A percentile compares a stretch with the other conserved stretches of the same genome.
These are phyloP conservation scores for Oxyria digyna DNA, from an alignment of 148 eudicot species.

Conservation along the genomic window DNA sequence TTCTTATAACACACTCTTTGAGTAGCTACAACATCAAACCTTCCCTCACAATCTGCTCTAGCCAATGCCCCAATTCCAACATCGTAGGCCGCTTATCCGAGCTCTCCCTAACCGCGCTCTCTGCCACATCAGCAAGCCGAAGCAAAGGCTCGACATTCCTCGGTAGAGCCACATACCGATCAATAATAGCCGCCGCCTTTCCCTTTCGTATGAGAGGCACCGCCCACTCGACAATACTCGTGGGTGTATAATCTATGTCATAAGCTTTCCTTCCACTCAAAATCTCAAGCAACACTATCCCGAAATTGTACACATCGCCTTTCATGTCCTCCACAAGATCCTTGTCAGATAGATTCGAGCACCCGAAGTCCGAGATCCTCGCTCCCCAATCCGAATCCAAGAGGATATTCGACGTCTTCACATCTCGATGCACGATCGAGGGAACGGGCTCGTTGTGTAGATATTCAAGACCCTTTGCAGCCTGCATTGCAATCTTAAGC, in stretches of 20 bases:
- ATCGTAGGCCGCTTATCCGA: constrained; percentile 53
- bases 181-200: constrained; percentile 67
- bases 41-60: constrained; percentile 66
- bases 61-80: constrained; percentile 40
- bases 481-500: constrained; percentile 68
- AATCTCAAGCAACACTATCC: constrained; percentile 74
- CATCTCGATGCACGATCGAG: constrained; percentile 70
- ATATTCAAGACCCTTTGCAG: constrained; percentile 87
- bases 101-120: constrained; percentile 53
- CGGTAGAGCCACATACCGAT: constrained; percentile 73
- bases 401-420: constrained; percentile 72
- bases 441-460: constrained; percentile 61
- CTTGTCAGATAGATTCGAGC: constrained; percentile 36
- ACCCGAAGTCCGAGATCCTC: constrained; percentile 71
- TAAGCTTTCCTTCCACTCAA: constrained; percentile 82
- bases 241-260: constrained; percentile 62
- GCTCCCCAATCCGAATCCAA: constrained; percentile 84
- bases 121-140: constrained; percentile 77
- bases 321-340: constrained; percentile 43
- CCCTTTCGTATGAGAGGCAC: constrained; percentile 58
- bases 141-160: constrained; percentile 86
- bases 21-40: constrained; percentile 48
- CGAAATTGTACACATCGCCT: constrained; percentile 63
- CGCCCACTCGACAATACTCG: constrained; percentile 83
- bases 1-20: background rate